These are phyloP conservation scores for Golubevia sp. DNA, from an alignment of 1,284 basidiomycete genomes.

Conservation along the genomic window DNA sequence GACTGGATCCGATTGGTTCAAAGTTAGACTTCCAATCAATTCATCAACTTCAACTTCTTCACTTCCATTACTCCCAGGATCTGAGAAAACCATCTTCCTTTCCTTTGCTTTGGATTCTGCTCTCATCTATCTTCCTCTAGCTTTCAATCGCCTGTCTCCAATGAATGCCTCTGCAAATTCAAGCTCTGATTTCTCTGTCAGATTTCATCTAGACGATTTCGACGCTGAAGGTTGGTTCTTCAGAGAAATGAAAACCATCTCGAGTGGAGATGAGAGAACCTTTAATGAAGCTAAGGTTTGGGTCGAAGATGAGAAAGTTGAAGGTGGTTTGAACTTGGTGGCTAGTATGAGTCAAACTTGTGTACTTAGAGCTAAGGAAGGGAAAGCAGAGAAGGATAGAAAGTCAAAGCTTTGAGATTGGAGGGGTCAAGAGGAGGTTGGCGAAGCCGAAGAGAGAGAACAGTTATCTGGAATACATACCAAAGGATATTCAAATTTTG, in stretches of 20 bases:
- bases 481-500: too few species aligned
- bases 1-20: neutral
- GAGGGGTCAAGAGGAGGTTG: too few species aligned
- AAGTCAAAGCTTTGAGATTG: neutral
- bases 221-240: constrained; percentile 33
- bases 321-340: constrained; percentile 9
- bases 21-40: neutral
- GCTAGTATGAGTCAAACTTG: constrained; percentile 34
- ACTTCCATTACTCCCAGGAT: neutral
- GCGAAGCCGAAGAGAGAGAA: too few species aligned
- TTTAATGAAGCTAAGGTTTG: constrained; percentile 29
- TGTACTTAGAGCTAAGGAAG: constrained; percentile 17
- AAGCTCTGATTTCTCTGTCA: constrained; percentile 36
- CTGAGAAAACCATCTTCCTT: constrained; percentile 7
- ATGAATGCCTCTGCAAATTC: constrained; percentile 19
- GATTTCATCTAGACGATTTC: constrained; percentile 30
- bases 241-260: constrained; percentile 32
- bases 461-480: too few species aligned
- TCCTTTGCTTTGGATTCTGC: constrained; percentile 38
- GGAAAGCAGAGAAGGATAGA: neutral
- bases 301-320: constrained; percentile 15
- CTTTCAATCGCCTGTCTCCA: constrained; percentile 18
- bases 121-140: constrained; percentile 32
- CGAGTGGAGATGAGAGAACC: constrained; percentile 30
- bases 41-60: neutral